Base-by-base conservation (phyloP, 2,329 filamentous ascomycete species). In the Dactylonectria estremocensis region DNA sequence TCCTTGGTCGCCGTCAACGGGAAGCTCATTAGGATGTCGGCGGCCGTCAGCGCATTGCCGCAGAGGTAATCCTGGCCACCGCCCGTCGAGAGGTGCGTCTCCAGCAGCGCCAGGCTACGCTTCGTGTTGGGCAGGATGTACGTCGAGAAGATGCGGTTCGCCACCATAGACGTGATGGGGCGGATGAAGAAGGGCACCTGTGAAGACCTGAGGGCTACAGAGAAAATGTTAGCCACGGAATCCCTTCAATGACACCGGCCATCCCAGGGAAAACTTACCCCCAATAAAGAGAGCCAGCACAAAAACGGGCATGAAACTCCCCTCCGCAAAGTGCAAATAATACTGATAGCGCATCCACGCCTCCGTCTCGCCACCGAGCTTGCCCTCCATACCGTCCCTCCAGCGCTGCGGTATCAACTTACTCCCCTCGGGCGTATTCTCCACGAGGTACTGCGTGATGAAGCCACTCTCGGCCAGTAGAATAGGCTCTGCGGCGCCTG, bases 281-380 rank as follows among this genome's bases (percentile, higher is more conserved):
- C 76, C 76, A 13, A 92, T 83, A 28, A 97, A 81, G 16, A 96
- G 77, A 14, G 85, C 82, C 68, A 93, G 80, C 1, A 95, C 81
- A 69, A 96, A 79, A 54, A 90, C 83, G 0, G 90, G 88, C 91
- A 97, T 96, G 68, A 98, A 82, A 68, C 89, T 93, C 11, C 95
- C 95, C 82, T 98, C 95, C 5, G 89, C 87, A 80, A 95, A 98
- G 79, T 97, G 92, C 86, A 97, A 89, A 72, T 89, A 90, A 78
- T 94, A 93, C 76, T 87, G 84, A 78, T 86, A 90, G 56, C 89
- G 84, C 79, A 89, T 78, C 84, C 86, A 90, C 66, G 83, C 84
- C 76, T 90, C 87, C 33, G 88, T 90, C 83, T 91, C 89, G 24
- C 89, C 89, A 16, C 87, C 87, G 11, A 89, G 69, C 73, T 86